Conservation (phyloP, 257 asterid genomes). For the Paraleonurus japonicus region DNA sequence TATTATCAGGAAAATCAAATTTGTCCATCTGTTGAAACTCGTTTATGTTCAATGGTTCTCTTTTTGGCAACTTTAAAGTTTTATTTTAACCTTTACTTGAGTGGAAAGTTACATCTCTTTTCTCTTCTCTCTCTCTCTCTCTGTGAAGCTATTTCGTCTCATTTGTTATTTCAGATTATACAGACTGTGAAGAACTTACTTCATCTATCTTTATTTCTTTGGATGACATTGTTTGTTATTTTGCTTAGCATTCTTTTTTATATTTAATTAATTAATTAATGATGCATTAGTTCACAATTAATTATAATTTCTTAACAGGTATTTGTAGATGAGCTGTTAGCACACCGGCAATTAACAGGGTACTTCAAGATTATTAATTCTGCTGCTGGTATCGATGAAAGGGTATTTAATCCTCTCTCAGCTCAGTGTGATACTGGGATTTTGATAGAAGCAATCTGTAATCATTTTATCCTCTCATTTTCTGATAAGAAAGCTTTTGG, state of each 20-base stretch:
- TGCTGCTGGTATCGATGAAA: conserved; percentile 38
- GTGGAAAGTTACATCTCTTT: not conserved
- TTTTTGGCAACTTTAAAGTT: not conserved
- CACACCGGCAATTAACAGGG: conserved; percentile 46
- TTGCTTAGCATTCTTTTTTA: not conserved
- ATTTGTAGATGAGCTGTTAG: conserved; percentile 70
- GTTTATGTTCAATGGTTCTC: not conserved
- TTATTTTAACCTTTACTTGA: not conserved
- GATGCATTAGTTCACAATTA: conserved; percentile 17
- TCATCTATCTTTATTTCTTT: not conserved
- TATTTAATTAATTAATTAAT: not conserved
- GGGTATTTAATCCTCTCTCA: conserved; percentile 31
- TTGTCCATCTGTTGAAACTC: not conserved
- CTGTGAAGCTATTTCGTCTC: not conserved
- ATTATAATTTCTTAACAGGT: conserved; percentile 47
- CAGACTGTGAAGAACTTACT: not conserved
- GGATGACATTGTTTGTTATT: not conserved
- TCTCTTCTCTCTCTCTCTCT: not conserved
- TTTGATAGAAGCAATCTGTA: conserved; percentile 54
- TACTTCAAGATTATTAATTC: conserved; percentile 45
- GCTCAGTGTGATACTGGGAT: conserved; percentile 45
- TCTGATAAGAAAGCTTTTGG: conserved; percentile 46
- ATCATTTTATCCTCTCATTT: conserved; percentile 64
- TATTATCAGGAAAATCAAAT: not conserved
- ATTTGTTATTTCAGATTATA: not conserved